phyloP scores from a whole-genome alignment of 768 basidiomycete genomes.

The Boletus sp. region DNA sequence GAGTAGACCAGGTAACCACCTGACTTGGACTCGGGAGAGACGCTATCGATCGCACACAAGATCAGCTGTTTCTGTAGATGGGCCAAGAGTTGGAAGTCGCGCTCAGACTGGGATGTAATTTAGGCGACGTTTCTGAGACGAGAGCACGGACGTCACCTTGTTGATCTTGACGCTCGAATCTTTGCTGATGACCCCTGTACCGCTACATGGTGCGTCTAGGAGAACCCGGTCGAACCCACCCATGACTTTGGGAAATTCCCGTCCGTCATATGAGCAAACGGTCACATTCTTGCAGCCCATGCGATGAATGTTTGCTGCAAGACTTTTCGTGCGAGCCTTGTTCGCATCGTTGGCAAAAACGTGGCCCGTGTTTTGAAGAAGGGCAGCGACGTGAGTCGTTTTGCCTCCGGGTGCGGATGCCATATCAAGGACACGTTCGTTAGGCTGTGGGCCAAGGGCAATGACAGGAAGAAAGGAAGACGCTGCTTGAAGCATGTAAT shows the following conservation, averaged over 20 bases:
- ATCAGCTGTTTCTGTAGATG: conserved; percentile 98
- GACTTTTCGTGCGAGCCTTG: conserved; percentile 91
- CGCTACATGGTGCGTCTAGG: conserved; percentile 95
- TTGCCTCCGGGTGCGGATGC: conserved; percentile 98
- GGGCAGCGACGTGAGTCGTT: conserved; percentile 95
- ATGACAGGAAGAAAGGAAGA: conserved; percentile 99
- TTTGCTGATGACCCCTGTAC: conserved; percentile 98
- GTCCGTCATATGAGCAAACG: conserved; percentile 94
- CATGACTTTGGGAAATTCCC: conserved; percentile 98
- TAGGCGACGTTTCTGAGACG: not conserved
- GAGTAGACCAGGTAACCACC: conserved; percentile 97
- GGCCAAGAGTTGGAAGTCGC: conserved; percentile 93
- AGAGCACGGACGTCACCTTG: conserved; percentile 59
- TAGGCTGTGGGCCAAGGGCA: conserved; percentile 87
- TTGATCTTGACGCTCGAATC: conserved; percentile 97
- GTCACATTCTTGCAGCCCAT: conserved; percentile 98
- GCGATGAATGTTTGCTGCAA: conserved; percentile 95
- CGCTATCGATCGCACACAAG: conserved; percentile 96
- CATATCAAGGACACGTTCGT: conserved; percentile 96
- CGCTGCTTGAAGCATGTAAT: conserved; percentile 99
- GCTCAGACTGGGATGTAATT: conserved; percentile 62
- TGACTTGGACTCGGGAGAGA: conserved; percentile 83
- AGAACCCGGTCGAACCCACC: conserved; percentile 98
- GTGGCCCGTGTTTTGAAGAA: conserved; percentile 96
- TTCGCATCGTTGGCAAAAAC: conserved; percentile 97